These are phyloP conservation scores for Saccharomycopsis hybrid DNA, from an alignment of 1,139 yeast species.

Conservation along the genomic window DNA sequence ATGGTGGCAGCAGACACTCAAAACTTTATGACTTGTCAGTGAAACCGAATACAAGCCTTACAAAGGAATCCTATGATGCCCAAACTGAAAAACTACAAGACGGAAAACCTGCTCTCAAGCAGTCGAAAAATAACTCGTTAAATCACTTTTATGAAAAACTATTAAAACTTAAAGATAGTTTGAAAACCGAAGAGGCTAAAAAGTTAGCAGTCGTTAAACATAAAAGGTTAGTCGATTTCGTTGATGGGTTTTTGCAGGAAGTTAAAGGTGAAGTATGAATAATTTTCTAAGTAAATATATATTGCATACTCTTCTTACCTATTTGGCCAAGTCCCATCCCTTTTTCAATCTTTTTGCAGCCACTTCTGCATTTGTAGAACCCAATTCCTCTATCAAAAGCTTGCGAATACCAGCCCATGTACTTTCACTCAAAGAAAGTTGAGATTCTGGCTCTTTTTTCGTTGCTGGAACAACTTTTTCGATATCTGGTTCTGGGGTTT, in stretches of 20 bases:
- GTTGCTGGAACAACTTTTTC: slow-evolving; percentile 13
- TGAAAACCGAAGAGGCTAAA: slow-evolving; percentile 29
- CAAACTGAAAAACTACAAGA: slow-evolving; percentile 9
- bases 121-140: slow-evolving; percentile 10
- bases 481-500: slow-evolving; percentile 8
- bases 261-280: slow-evolving; percentile 2
- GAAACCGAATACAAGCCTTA: slow-evolving; percentile 8
- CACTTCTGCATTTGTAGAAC: slow-evolving; percentile 23
- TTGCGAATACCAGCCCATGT: slow-evolving; percentile 32
- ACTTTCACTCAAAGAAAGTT: slow-evolving; percentile 23
- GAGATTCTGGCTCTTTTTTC: neutral
- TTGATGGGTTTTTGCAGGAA: slow-evolving; percentile 23
- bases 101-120: neutral
- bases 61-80: slow-evolving; percentile 14
- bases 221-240: slow-evolving; percentile 25
- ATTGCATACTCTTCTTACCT: neutral
- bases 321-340: slow-evolving; percentile 30
- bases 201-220: slow-evolving; percentile 27
- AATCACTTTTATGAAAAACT: slow-evolving; percentile 31
- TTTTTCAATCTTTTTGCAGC: slow-evolving; percentile 35
- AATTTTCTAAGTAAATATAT: neutral
- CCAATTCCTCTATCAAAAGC: slow-evolving; percentile 25
- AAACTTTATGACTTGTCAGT: slow-evolving; percentile 25
- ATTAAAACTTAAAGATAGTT: slow-evolving; percentile 25
- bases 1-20: slow-evolving; percentile 27